A percentile compares a stretch with the other conserved stretches of the same genome.
These are phyloP conservation scores for Pichia cactophila DNA, from an alignment of 1,139 yeast species.

Conservation along the genomic window DNA sequence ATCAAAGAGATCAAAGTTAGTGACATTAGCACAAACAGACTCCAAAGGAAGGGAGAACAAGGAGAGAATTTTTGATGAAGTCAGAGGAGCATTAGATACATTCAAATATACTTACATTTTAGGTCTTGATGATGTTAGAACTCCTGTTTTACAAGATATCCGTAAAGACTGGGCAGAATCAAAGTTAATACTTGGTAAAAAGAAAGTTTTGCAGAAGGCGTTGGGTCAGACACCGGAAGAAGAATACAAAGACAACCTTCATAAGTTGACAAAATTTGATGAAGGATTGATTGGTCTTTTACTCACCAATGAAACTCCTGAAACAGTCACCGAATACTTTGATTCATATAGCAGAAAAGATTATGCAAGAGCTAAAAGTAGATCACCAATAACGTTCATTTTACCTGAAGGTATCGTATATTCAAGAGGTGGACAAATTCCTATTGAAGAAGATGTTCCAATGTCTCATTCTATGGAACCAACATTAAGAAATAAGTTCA, in stretches of 20 bases:
- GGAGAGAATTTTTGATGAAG: slow-evolving; percentile 83
- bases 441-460: slow-evolving; percentile 89
- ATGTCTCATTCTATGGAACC: slow-evolving; percentile 94
- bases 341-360: slow-evolving; percentile 70
- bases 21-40: slow-evolving; percentile 93
- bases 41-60: slow-evolving; percentile 93
- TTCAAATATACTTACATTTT: slow-evolving; percentile 79
- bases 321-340: slow-evolving; percentile 81
- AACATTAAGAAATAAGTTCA: slow-evolving; percentile 77
- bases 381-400: slow-evolving; percentile 72
- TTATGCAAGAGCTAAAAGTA: slow-evolving; percentile 83
- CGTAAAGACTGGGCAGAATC: slow-evolving; percentile 92
- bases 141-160: slow-evolving; percentile 89
- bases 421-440: slow-evolving; percentile 90
- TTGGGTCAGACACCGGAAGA: slow-evolving; percentile 81
- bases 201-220: slow-evolving; percentile 88
- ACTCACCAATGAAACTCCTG: slow-evolving; percentile 79
- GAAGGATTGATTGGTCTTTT: slow-evolving; percentile 80
- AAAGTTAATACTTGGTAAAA: slow-evolving; percentile 80
- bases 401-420: slow-evolving; percentile 88
- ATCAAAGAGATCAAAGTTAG: slow-evolving; percentile 88
- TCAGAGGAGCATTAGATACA: slow-evolving; percentile 72
- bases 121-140: slow-evolving; percentile 85
- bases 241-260: slow-evolving; percentile 81
- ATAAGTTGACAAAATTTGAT: slow-evolving; percentile 50